These are phyloP conservation scores for Cryptosporidium baileyi DNA, from an alignment of 169 alveolate species.

Conservation along the genomic window DNA sequence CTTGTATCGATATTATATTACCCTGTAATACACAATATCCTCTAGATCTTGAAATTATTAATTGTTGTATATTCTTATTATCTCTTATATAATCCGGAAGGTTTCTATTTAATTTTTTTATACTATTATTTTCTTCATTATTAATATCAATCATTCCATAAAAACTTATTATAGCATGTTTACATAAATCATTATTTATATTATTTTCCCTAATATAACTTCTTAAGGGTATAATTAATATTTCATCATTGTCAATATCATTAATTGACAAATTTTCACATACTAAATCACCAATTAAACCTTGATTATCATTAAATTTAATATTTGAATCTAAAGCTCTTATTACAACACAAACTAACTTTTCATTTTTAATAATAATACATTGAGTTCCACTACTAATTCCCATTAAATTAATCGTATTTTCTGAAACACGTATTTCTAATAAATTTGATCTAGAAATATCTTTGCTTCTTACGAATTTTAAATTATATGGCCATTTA, in stretches of 20 bases:
- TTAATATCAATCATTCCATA: neutral
- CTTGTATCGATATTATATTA: slow-evolving; percentile 13
- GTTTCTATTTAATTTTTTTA: neutral
- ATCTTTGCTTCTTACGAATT: neutral
- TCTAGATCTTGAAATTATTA: slow-evolving; percentile 37
- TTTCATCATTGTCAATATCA: neutral
- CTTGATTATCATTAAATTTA: slow-evolving; percentile 8
- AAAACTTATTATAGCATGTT: neutral
- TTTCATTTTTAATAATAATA: neutral
- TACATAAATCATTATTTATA: neutral
- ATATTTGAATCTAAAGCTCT: slow-evolving; percentile 2
- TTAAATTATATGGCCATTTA: slow-evolving; percentile 16
- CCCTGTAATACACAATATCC: slow-evolving; percentile 45
- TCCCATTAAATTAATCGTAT: slow-evolving; percentile 9
- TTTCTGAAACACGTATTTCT: slow-evolving; percentile 40
- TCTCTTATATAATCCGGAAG: slow-evolving; percentile 15
- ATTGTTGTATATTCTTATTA: slow-evolving; percentile 7
- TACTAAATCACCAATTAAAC: slow-evolving; percentile 21
- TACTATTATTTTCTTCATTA: neutral
- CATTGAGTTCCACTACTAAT: slow-evolving; percentile 39
- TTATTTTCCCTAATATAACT: neutral
- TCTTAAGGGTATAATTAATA: slow-evolving; percentile 1
- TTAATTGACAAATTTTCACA: neutral
- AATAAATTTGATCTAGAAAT: slow-evolving; percentile 22
- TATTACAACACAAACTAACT: neutral